phyloP scores from a whole-genome alignment of 2,329 filamentous ascomycete species.

The Alternaria angustiovoidea region DNA sequence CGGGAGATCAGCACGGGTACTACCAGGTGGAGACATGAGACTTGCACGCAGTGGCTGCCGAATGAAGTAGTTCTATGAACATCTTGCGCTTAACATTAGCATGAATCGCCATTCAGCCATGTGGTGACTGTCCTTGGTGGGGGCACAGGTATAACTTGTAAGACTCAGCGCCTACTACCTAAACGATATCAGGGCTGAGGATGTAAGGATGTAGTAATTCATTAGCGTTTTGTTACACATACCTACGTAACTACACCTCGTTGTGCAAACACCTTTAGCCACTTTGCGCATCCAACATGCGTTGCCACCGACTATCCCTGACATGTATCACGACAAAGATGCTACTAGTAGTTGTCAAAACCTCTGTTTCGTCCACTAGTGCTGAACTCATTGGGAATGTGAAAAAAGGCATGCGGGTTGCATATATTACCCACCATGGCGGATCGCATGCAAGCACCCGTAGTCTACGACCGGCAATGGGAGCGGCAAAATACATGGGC shows the following conservation, averaged over 20 bases:
- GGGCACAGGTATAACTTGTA: fast-evolving
- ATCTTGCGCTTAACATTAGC: not conserved
- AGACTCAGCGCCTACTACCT: not conserved
- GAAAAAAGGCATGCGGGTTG: not conserved
- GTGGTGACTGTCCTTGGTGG: too few relatives aligned
- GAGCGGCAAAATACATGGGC: not conserved
- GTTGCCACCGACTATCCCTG: not conserved
- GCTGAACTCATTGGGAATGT: not conserved
- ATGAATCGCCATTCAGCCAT: too few relatives aligned
- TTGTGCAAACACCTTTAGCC: not conserved
- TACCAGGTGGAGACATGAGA: not conserved
- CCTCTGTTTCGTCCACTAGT: not conserved
- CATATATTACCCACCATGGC: not conserved
- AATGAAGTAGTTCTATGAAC: not conserved
- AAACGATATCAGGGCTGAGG: not conserved
- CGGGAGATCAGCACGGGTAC: not conserved
- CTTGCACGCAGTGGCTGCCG: not conserved
- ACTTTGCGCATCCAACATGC: not conserved
- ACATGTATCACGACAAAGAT: not conserved
- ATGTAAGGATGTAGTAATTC: not conserved
- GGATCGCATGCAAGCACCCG: not conserved
- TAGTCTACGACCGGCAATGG: not conserved
- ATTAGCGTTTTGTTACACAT: not conserved
- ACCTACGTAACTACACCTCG: not conserved
- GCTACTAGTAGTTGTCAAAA: not conserved